Conservation (phyloP, 176 grass and related monocot species). For the Ensete glaucum region DNA sequence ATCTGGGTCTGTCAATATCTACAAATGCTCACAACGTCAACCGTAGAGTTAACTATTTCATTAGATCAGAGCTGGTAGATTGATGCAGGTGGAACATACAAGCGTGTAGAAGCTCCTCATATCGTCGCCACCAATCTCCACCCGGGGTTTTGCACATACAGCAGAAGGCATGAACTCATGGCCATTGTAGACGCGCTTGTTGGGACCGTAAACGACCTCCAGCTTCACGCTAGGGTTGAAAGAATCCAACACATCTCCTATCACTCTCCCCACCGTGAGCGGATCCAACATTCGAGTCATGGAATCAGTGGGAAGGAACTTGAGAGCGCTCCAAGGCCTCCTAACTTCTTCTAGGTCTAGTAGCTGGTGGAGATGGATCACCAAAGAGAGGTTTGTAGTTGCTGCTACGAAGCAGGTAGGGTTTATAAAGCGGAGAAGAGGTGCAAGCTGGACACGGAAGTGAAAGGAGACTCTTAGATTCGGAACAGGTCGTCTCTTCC, state of each 20-base stretch:
- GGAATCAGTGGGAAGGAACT: not conserved
- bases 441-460: not conserved
- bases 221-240: constrained; percentile 70
- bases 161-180: constrained; percentile 79
- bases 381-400: constrained; percentile 6
- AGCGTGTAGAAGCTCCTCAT: constrained; percentile 80
- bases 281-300: constrained; percentile 72
- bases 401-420: not conserved
- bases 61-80: too few species aligned
- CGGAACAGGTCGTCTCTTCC: not conserved
- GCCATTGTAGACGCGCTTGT: constrained; percentile 75
- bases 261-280: constrained; percentile 62
- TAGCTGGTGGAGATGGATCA: constrained; percentile 4
- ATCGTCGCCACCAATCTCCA: constrained; percentile 60
- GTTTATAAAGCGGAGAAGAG: constrained; percentile 3
- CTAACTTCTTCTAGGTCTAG: not conserved
- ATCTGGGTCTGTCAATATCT: constrained; percentile 94
- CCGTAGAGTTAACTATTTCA: too few species aligned
- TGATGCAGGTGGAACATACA: constrained; percentile 22
- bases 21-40: constrained; percentile 1
- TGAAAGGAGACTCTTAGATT: not conserved
- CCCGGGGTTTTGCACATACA: constrained; percentile 47
- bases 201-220: constrained; percentile 57
- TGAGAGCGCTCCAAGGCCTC: not conserved
- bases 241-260: constrained; percentile 78